Evolutionary conservation across 345 rosid genomes (phyloP), one percentile per base, ranked within the genome.

Genomic region (Citrus cavaleriei): DNA sequence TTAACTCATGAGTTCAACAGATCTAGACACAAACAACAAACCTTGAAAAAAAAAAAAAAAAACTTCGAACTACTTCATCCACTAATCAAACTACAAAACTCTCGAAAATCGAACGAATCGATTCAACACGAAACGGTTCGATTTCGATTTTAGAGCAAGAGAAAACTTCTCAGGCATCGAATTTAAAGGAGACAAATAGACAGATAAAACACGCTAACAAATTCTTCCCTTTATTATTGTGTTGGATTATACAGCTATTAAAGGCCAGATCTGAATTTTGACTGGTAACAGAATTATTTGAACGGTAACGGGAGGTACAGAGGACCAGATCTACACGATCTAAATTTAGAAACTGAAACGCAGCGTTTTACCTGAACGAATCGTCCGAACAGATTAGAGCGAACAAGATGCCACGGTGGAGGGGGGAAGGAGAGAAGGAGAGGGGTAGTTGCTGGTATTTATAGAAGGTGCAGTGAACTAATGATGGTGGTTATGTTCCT

Each of bases 281-380:
- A 66, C 42, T 55, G 35, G 16, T 18, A 71, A 42, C 24, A 6
- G 63, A 57, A 55, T 21, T 13, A 10, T 22, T n/a, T n/a, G 65
- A 58, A 22, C 32, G n/a, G 13, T n/a, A 24, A 13, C 27, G 28
- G 42, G 21, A 28, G 2, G 19, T 21, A 54, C 61, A 8, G 66
- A 46, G 37, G 6, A 58, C 63, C 63, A 76, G 87, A 88, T 86
- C 85, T 84, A 63, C 63, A 34, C n/a, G 18, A 30, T 30, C 74
- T 30, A 54, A 71, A 30, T 51, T 30, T 71, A 61, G 54, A 21
- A 27, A 18, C 4, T 9, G 40, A 74, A 60, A 38, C 68, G 77
- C 68, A 0, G 83, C 28, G 35, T 10, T 2, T 9, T 70, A 86
- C 87, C 91, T 82, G 78, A 67, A 70, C 74, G 80, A 83, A 78